Evolutionary conservation across 352 stramenopile genomes (phyloP).

Genomic region (Globisporangium ultimum): DNA sequence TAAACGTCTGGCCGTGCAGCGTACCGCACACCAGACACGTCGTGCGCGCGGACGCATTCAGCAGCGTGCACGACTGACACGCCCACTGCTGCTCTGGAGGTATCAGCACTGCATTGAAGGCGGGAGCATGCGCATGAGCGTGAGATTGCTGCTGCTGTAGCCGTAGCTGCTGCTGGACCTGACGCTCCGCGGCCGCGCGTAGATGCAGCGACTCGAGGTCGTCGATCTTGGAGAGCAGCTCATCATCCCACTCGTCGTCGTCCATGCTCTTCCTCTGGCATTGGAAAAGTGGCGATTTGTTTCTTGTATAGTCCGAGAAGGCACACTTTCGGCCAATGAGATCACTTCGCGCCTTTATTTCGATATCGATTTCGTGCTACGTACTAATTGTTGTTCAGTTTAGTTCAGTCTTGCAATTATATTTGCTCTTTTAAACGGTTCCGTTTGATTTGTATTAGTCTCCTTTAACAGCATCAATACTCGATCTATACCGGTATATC

Average conservation of each 20-base stretch:
- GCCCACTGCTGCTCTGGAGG: conserved; percentile 18
- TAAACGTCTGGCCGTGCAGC: conserved; percentile 33
- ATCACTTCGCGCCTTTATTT: not conserved
- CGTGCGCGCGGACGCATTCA: conserved; percentile 32
- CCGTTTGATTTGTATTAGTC: too few species aligned
- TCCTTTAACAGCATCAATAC: too few species aligned
- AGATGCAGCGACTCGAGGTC: conserved; percentile 55
- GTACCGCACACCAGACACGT: conserved; percentile 56
- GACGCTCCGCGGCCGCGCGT: conserved; percentile 10
- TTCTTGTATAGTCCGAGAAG: not conserved
- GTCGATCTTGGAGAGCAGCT: conserved; percentile 62
- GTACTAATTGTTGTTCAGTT: too few species aligned
- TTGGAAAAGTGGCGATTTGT: not conserved
- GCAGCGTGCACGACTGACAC: conserved; percentile 64
- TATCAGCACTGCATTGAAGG: too few species aligned
- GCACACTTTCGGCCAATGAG: not conserved
- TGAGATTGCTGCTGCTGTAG: conserved; percentile 4
- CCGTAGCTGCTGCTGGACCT: conserved; percentile 2
- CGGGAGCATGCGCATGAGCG: not conserved
- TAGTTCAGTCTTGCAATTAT: too few species aligned
- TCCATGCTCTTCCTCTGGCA: conserved; percentile 24
- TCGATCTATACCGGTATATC: too few species aligned
- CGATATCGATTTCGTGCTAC: too few species aligned
- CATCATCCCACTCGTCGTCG: conserved; percentile 86
- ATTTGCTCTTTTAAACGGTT: too few species aligned